A percentile compares a stretch with the other conserved stretches of the same genome.
Conservation (phyloP, 257 asterid species). For the Fraxinus excelsior region DNA sequence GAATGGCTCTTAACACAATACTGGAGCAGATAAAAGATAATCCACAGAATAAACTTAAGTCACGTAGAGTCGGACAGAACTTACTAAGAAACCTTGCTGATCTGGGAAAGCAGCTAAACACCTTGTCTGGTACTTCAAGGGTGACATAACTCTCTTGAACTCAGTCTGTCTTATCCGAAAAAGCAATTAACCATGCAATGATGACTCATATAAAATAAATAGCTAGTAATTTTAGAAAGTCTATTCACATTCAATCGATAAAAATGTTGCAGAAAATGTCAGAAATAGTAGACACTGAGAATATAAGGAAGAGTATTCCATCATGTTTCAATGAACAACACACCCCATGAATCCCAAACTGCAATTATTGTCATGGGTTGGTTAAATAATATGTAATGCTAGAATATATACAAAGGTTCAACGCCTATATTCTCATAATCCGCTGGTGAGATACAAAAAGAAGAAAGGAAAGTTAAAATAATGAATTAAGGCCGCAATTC, state of each 20-base stretch:
- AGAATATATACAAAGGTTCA: background rate
- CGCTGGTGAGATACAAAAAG: background rate
- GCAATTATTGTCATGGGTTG: background rate
- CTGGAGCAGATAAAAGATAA: background rate
- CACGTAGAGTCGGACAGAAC: slow-evolving; percentile 29
- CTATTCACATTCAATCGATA: background rate
- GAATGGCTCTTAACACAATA: background rate
- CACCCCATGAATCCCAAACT: background rate
- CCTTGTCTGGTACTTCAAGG: slow-evolving; percentile 94
- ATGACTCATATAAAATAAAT: background rate
- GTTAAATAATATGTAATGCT: background rate
- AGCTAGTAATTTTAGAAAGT: no score
- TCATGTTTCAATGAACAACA: background rate
- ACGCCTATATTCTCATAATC: background rate
- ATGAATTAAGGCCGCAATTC: background rate
- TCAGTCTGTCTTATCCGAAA: slow-evolving; percentile 57
- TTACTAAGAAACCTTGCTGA: slow-evolving; percentile 93
- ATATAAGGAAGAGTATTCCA: background rate
- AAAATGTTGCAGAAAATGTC: background rate
- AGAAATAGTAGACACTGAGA: background rate
- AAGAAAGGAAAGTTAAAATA: no score
- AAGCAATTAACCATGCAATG: slow-evolving; percentile 16
- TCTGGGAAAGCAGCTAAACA: slow-evolving; percentile 97
- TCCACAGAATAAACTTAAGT: background rate
- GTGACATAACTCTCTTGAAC: slow-evolving; percentile 82